A percentile compares a stretch with the other conserved stretches of the same genome.
Evolutionary conservation across 768 basidiomycete genomes (phyloP).

Genomic region (Russula sp.): DNA sequence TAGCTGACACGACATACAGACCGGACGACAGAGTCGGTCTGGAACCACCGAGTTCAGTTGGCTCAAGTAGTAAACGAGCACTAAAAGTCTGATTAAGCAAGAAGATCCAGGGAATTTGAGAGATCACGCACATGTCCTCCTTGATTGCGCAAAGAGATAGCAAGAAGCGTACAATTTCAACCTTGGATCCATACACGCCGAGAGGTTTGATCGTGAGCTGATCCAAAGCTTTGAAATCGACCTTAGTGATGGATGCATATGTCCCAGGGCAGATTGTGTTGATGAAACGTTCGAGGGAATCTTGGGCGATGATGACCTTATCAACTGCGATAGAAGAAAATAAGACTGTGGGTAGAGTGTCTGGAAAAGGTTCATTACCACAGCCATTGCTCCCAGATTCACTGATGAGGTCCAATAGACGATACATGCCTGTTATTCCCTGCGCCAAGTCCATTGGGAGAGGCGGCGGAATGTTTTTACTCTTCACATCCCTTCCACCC

Average conservation of each 20-base stretch:
- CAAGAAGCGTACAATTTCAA: slow-evolving; percentile 43
- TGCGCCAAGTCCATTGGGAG: background rate
- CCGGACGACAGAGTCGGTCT: slow-evolving; percentile 40
- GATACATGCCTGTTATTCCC: slow-evolving; percentile 39
- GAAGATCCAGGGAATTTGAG: too few relatives aligned
- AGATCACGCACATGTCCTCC: slow-evolving; percentile 34
- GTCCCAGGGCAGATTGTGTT: slow-evolving; percentile 43
- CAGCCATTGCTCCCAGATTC: slow-evolving; percentile 45
- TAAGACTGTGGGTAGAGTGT: background rate
- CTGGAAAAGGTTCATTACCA: slow-evolving; percentile 30
- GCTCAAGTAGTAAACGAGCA: slow-evolving; percentile 18
- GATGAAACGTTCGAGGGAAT: slow-evolving; percentile 40
- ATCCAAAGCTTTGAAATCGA: slow-evolving; percentile 34
- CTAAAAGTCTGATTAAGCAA: slow-evolving; percentile 27
- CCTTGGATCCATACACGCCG: slow-evolving; percentile 50
- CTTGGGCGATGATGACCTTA: slow-evolving; percentile 53
- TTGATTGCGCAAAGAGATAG: slow-evolving; percentile 31
- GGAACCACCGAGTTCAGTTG: slow-evolving; percentile 16
- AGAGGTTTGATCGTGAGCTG: slow-evolving; percentile 38
- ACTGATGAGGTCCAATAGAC: slow-evolving; percentile 45
- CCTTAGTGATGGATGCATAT: slow-evolving; percentile 35
- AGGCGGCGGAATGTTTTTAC: background rate
- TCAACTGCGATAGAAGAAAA: slow-evolving; percentile 36
- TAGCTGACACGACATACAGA: slow-evolving; percentile 35
- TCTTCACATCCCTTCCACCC: background rate